Evolutionary conservation across 2,329 filamentous ascomycete species (phyloP).

Genomic region (Ophioceras dolichostomum): DNA sequence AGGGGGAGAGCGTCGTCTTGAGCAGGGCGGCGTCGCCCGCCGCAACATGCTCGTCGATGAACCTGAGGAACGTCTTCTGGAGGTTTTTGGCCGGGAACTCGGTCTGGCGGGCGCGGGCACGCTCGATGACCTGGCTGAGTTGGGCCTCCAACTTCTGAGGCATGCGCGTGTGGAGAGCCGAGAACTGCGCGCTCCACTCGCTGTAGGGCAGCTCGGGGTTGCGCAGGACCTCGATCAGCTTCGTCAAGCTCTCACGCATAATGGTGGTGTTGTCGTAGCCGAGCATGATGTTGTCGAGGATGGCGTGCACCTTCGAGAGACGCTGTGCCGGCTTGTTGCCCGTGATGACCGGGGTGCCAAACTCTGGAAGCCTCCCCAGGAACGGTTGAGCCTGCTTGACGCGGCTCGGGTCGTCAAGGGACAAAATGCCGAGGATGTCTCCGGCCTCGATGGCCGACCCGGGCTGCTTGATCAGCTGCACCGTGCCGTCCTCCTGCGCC

Average conservation of each 20-base stretch:
- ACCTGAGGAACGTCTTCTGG: slow-evolving; percentile 72
- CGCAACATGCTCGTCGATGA: slow-evolving; percentile 75
- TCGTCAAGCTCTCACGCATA: slow-evolving; percentile 77
- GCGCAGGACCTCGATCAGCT: slow-evolving; percentile 80
- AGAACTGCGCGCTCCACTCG: slow-evolving; percentile 93
- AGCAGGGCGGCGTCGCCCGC: slow-evolving; percentile 62
- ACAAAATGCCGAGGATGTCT: slow-evolving; percentile 95
- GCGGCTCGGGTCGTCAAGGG: slow-evolving; percentile 86
- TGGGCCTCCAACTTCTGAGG: slow-evolving; percentile 79
- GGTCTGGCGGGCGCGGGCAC: slow-evolving; percentile 59
- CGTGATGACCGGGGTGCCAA: slow-evolving; percentile 75
- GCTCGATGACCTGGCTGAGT: slow-evolving; percentile 77
- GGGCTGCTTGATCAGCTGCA: slow-evolving; percentile 98
- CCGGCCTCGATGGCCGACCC: slow-evolving; percentile 95
- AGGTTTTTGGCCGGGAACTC: slow-evolving; percentile 92
- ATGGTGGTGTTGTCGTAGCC: slow-evolving; percentile 97
- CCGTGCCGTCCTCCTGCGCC: slow-evolving; percentile 86
- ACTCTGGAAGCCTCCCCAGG: slow-evolving; percentile 75
- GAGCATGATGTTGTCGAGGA: slow-evolving; percentile 75
- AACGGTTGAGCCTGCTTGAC: slow-evolving; percentile 96
- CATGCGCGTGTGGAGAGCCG: slow-evolving; percentile 94
- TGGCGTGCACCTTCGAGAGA: slow-evolving; percentile 64
- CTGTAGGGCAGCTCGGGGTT: slow-evolving; percentile 87
- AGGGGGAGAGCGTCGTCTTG: slow-evolving; percentile 58
- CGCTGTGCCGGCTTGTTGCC: slow-evolving; percentile 87